Evolutionary conservation across 192 early-diverging fungal genomes (phyloP).

Genomic region (Cladochytrium replicatum): DNA sequence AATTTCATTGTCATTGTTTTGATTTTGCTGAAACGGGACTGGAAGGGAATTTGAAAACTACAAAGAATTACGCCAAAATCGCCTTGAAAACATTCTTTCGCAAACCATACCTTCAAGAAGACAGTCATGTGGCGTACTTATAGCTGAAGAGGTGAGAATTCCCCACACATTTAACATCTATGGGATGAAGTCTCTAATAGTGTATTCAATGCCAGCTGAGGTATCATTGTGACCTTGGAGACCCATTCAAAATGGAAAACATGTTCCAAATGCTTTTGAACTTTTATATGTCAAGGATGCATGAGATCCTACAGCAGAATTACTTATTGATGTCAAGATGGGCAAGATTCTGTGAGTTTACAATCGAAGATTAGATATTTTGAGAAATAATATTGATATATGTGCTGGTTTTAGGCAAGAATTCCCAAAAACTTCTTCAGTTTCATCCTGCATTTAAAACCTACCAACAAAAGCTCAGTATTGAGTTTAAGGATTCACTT

Average conservation of each 20-base stretch:
- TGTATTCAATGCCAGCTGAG: slow-evolving; percentile 20
- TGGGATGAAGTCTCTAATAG: neutral
- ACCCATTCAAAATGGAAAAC: slow-evolving; percentile 7
- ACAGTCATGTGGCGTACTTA: slow-evolving; percentile 6
- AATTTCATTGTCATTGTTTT: neutral
- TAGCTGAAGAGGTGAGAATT: slow-evolving; percentile 25
- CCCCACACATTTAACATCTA: neutral
- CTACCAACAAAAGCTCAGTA: slow-evolving; percentile 20
- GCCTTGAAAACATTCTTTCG: slow-evolving; percentile 24
- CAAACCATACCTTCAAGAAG: slow-evolving; percentile 15
- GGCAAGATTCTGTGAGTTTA: slow-evolving; percentile 36
- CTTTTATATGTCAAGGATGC: slow-evolving; percentile 27
- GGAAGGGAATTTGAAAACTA: slow-evolving; percentile 34
- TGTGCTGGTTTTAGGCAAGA: slow-evolving; percentile 16
- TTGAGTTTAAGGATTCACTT: slow-evolving; percentile 32
- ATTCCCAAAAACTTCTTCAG: slow-evolving; percentile 23
- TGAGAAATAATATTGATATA: neutral
- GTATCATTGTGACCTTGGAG: slow-evolving; percentile 28
- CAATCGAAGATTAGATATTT: neutral
- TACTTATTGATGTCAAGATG: slow-evolving; percentile 36
- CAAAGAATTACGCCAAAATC: slow-evolving; percentile 25
- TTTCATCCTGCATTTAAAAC: slow-evolving; percentile 24
- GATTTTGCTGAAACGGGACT: slow-evolving; percentile 1
- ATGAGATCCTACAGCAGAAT: slow-evolving; percentile 24
- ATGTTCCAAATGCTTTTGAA: slow-evolving; percentile 17